Percentiles rank a stretch among this genome's conserved stretches.
These are phyloP conservation scores for Globisporangium parvum DNA, from an alignment of 352 stramenopile species.

Conservation along the genomic window DNA sequence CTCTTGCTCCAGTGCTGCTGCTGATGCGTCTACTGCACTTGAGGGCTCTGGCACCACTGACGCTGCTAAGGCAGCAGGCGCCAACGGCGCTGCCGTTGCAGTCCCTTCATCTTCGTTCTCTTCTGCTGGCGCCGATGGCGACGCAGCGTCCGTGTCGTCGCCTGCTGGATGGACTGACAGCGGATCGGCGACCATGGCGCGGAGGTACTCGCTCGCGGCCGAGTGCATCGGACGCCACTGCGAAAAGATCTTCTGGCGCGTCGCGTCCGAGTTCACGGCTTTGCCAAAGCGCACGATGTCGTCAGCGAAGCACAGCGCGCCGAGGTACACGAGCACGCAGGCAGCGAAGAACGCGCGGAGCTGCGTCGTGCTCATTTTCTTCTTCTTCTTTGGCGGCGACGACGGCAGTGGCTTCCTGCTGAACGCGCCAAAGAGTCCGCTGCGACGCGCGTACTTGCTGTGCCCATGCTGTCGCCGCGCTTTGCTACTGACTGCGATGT, in stretches of 20 bases:
- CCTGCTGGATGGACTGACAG: background rate
- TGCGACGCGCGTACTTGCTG: conserved; percentile 8
- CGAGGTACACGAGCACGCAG: conserved; percentile 17
- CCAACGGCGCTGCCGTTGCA: too few species aligned
- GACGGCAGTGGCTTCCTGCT: background rate
- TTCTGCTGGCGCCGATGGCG: background rate
- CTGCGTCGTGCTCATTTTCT: conserved; percentile 15
- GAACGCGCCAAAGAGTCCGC: background rate
- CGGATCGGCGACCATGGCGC: conserved; percentile 5
- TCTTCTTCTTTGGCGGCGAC: background rate
- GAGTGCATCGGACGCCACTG: conserved; percentile 16
- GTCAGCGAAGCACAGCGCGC: conserved; percentile 12
- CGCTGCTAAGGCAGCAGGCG: too few species aligned
- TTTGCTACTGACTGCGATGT: conserved; percentile 5
- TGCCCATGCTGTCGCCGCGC: background rate
- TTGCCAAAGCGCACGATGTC: conserved; percentile 14
- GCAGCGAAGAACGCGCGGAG: conserved; percentile 14
- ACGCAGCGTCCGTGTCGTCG: background rate
- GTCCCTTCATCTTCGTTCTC: too few species aligned
- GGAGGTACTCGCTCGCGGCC: conserved; percentile 12
- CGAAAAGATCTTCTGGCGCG: conserved; percentile 13
- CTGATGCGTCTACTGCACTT: too few species aligned
- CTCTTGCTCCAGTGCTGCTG: too few species aligned
- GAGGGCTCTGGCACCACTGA: too few species aligned
- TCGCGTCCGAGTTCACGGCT: conserved; percentile 10